These are phyloP conservation scores for Cyclocybe cylindracea DNA, from an alignment of 768 basidiomycete species.

Conservation along the genomic window DNA sequence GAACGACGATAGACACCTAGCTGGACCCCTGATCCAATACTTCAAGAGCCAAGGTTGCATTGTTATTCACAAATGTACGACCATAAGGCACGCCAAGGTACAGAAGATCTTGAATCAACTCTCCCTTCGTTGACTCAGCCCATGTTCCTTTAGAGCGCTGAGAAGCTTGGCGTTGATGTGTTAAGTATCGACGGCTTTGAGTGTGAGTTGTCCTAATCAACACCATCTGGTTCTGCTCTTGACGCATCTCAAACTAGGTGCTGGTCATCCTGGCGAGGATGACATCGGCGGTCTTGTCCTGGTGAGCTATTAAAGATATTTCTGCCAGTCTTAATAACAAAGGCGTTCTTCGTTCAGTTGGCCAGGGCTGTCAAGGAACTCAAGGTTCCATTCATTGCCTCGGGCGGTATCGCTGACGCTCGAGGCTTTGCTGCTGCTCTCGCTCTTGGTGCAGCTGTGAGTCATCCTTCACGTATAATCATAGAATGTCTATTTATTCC, in stretches of 20 bases:
- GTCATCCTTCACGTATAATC: conserved; percentile 23
- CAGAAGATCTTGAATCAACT: background rate
- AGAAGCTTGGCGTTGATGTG: conserved; percentile 80
- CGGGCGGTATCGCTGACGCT: conserved; percentile 87
- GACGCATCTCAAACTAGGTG: conserved; percentile 49
- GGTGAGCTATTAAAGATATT: conserved; percentile 39
- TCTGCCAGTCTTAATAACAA: background rate
- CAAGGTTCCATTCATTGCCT: conserved; percentile 84
- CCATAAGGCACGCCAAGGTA: conserved; percentile 83
- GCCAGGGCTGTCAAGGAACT: conserved; percentile 86
- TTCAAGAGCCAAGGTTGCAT: conserved; percentile 79
- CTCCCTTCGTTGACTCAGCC: background rate
- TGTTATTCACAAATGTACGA: conserved; percentile 91
- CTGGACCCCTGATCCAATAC: conserved; percentile 74
- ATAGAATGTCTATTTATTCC: background rate
- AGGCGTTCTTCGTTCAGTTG: conserved; percentile 45
- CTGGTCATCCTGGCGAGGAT: conserved; percentile 93
- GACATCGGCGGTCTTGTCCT: conserved; percentile 88
- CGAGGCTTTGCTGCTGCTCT: conserved; percentile 83
- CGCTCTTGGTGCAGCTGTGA: conserved; percentile 76
- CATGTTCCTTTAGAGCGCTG: conserved; percentile 44
- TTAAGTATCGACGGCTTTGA: conserved; percentile 92
- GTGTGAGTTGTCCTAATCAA: conserved; percentile 48
- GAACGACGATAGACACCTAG: conserved; percentile 34
- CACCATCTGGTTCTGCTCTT: conserved; percentile 1